phyloP scores from a whole-genome alignment of 164 flowering plant genomes.

The Echeveria elegans region DNA sequence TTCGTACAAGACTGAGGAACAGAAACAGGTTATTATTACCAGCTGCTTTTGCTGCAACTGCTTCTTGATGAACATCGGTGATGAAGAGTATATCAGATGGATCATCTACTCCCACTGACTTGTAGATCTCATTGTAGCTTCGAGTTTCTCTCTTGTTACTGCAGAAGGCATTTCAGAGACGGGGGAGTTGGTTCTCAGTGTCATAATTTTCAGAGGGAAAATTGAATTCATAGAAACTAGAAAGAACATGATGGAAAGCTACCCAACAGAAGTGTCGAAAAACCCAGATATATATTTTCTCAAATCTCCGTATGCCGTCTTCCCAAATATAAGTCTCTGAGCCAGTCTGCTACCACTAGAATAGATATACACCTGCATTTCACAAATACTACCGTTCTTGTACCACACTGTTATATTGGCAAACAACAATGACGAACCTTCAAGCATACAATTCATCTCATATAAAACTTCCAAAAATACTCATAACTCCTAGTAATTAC shows the following conservation, averaged over 20 bases:
- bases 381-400: too few relatives aligned
- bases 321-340: constrained; percentile 85
- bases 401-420: too few relatives aligned
- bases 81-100: constrained; percentile 74
- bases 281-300: constrained; percentile 79
- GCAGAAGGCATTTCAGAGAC: constrained; percentile 13
- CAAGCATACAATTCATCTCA: too few relatives aligned
- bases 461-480: too few relatives aligned
- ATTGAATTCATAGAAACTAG: too few relatives aligned
- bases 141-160: constrained; percentile 73
- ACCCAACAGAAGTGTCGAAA: constrained; percentile 89
- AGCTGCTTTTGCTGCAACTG: constrained; percentile 83
- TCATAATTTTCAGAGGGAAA: too few relatives aligned
- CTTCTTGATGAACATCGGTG: constrained; percentile 89
- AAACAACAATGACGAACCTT: too few relatives aligned
- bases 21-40: constrained; percentile 45
- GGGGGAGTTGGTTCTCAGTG: too few relatives aligned
- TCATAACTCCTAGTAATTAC: too few relatives aligned
- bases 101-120: constrained; percentile 71
- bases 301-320: constrained; percentile 75
- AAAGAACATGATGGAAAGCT: too few relatives aligned
- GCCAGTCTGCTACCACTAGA: constrained; percentile 99
- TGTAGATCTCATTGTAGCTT: constrained; percentile 64
- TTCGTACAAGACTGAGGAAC: too few relatives aligned
- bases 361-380: constrained; percentile 66